phyloP scores from a whole-genome alignment of 2,329 filamentous ascomycete genomes.

The Cercospora zeina region DNA sequence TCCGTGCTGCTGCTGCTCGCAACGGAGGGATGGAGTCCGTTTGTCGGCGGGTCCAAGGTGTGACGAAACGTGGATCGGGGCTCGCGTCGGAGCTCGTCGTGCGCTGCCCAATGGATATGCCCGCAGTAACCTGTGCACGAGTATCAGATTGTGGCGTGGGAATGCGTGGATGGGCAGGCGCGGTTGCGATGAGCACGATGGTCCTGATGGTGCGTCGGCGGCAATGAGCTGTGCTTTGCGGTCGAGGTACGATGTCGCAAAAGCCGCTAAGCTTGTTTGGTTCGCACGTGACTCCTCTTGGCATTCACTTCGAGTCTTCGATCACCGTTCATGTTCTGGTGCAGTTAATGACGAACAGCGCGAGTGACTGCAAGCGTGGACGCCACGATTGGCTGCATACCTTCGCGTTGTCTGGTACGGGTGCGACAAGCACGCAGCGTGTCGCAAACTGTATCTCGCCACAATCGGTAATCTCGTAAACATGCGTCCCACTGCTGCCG shows the following conservation, averaged over 20 bases:
- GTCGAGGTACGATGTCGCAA: conserved; percentile 5
- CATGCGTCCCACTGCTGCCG: not conserved
- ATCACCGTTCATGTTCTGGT: too few species aligned
- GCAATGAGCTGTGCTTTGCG: not conserved
- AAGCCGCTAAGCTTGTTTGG: not conserved
- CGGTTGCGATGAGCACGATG: conserved; percentile 6
- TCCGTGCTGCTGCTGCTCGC: not conserved
- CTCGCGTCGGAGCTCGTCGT: conserved; percentile 9
- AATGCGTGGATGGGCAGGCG: conserved; percentile 6
- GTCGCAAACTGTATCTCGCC: not conserved
- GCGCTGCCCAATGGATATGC: conserved; percentile 16
- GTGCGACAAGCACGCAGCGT: conserved; percentile 1
- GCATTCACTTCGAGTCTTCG: not conserved
- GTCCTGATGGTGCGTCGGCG: not conserved
- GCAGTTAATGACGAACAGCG: not conserved
- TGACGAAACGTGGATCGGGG: conserved; percentile 14
- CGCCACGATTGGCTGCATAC: not conserved
- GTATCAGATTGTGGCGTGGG: conserved; percentile 6
- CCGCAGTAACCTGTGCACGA: conserved; percentile 10
- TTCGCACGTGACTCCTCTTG: not conserved
- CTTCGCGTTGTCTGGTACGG: conserved; percentile 3
- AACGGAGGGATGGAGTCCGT: conserved; percentile 1
- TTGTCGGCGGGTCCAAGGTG: conserved; percentile 5
- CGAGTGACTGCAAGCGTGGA: not conserved
- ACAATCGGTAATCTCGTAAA: not conserved